Percentiles rank a stretch among this genome's conserved stretches.
Evolutionary conservation across 176 grass and related monocot species (phyloP).

Genomic region (Musa troglodytarum): DNA sequence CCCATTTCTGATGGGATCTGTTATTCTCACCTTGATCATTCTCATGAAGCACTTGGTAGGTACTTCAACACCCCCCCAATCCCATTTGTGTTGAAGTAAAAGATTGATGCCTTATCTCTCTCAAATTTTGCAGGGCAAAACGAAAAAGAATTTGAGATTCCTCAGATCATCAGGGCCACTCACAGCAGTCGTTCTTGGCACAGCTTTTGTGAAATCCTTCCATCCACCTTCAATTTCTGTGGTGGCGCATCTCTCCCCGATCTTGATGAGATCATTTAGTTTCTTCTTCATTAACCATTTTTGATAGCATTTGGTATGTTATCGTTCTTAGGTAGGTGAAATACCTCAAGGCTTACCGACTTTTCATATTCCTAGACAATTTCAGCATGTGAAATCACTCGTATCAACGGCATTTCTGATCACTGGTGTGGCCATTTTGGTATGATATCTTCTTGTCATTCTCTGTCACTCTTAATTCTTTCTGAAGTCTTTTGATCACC

Average conservation of each 20-base stretch:
- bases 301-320: no score
- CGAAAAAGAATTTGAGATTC: slow-evolving; percentile 52
- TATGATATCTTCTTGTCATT: slow-evolving; percentile 13
- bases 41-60: slow-evolving; percentile 69
- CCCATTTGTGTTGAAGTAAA: no score
- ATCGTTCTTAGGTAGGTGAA: slow-evolving; percentile 63
- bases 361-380: slow-evolving; percentile 68
- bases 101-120: no score
- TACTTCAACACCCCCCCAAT: no score
- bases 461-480: background rate
- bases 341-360: slow-evolving; percentile 88
- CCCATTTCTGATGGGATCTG: slow-evolving; percentile 82
- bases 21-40: slow-evolving; percentile 66
- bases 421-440: slow-evolving; percentile 97
- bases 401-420: slow-evolving; percentile 81
- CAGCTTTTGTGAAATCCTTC: slow-evolving; percentile 82
- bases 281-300: no score
- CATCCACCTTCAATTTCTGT: slow-evolving; percentile 81
- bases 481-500: background rate
- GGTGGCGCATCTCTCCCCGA: slow-evolving; percentile 21
- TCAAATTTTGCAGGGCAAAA: slow-evolving; percentile 60
- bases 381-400: slow-evolving; percentile 60
- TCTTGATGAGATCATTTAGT: no score
- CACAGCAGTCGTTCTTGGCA: slow-evolving; percentile 82
- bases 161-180: slow-evolving; percentile 76